phyloP scores from a whole-genome alignment of 1,139 yeast genomes.

The Candida neerlandica region DNA sequence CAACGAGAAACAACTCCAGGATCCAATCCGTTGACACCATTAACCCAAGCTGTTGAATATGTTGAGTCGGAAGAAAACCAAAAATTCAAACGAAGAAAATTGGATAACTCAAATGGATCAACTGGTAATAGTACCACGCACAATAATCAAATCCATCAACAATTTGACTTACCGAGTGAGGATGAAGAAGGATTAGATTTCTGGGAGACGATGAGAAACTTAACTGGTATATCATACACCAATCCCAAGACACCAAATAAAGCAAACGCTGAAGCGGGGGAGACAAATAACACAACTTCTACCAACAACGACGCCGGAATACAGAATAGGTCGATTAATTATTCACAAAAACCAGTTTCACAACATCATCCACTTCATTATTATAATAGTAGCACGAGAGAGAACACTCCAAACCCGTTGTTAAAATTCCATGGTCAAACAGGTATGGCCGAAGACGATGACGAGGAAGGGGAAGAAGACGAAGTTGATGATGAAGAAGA shows the following conservation, averaged over 20 bases:
- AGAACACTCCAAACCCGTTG: constrained; percentile 7
- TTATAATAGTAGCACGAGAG: constrained; percentile 10
- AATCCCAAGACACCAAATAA: constrained; percentile 6
- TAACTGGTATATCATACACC: constrained; percentile 33
- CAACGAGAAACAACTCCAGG: constrained; percentile 16
- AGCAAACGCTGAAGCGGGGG: background rate
- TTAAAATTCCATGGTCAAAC: background rate
- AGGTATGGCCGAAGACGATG: background rate
- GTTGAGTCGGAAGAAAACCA: constrained; percentile 47
- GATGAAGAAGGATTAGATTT: constrained; percentile 58
- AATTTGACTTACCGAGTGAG: constrained; percentile 20
- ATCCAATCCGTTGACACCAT: constrained; percentile 37
- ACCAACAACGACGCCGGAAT: constrained; percentile 46
- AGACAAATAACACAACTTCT: constrained; percentile 14
- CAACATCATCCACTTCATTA: constrained; percentile 47
- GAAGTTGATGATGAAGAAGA: constrained; percentile 9
- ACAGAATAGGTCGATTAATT: background rate
- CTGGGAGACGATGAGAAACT: constrained; percentile 68
- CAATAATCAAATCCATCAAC: background rate
- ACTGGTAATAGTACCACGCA: constrained; percentile 11
- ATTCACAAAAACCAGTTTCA: constrained; percentile 39
- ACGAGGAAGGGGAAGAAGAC: constrained; percentile 2
- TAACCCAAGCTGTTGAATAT: constrained; percentile 47
- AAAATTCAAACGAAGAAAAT: constrained; percentile 11
- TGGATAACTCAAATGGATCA: constrained; percentile 3